Evolutionary conservation across 768 basidiomycete species (phyloP), one percentile per base, ranked within the genome.

Genomic region (Gloeophyllum trabeum): DNA sequence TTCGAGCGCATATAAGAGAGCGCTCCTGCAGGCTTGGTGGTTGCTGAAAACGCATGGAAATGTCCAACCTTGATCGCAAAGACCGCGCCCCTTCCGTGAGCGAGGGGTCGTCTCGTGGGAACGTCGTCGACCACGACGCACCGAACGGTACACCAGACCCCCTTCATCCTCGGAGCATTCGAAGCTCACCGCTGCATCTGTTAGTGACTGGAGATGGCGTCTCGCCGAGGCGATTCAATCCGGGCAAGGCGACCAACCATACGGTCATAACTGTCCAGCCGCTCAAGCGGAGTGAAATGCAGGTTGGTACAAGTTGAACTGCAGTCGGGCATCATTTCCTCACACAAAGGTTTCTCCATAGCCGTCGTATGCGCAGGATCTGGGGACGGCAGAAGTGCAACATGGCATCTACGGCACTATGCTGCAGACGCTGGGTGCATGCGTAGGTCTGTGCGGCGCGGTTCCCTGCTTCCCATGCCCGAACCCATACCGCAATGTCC

Each of bases 321-420:
- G 14, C 7, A 37, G 20, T 10, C 13, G 36, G 20, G 36, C 20
- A 6, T 6, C 4, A 24, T 44, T 26, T 21, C 4, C 41, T 14
- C 43, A 13, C 20, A 24, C 51, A 10, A 16, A 32, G 10, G 16
- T 34, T 39, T 41, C 20, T 22, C 60, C 57, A 54, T 59, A 96
- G 81, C 90, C 86, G 2, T 90, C 86, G 0, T 96, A 97, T 59
- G 78, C 91, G 2, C 91, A 97, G 61, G 89, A 93, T 59, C 61
- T 91, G 34, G 90, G 91, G 34, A 69, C 75, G 21, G 63, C 58
- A 5, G 79, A 78, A 56, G 86, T 93, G 40, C 77, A 76, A 3
- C 91, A 94, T 59, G 90, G 88, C 14, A 28, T 90, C 28, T 94
- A 94, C 53, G 91, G 89, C 4, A 83, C 84, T 4, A 65, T 88